Conservation (phyloP, 2,329 filamentous ascomycete genomes). For the Penicillium oxalicum region DNA sequence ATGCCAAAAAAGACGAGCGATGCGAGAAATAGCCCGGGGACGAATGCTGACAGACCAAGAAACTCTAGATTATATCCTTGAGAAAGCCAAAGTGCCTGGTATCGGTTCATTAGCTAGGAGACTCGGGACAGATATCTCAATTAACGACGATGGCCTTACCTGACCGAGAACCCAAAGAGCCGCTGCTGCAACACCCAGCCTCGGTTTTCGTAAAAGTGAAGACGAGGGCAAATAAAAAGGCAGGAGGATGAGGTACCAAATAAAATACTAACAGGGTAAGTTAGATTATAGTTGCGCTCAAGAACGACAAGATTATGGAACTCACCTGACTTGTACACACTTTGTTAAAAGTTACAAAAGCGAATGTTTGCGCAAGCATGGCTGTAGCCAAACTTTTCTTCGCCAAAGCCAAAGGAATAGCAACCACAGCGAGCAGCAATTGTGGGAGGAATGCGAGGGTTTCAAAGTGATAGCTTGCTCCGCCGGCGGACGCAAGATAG, state of each 20-base stretch:
- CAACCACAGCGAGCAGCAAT: slow-evolving; percentile 67
- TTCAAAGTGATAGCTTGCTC: slow-evolving; percentile 51
- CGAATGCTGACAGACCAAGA: slow-evolving; percentile 73
- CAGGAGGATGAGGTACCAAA: slow-evolving; percentile 94
- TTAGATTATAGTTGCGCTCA: background rate
- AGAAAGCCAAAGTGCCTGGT: slow-evolving; percentile 62
- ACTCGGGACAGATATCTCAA: background rate
- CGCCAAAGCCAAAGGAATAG: slow-evolving; percentile 69
- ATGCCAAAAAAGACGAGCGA: slow-evolving; percentile 74
- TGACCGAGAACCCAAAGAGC: slow-evolving; percentile 71
- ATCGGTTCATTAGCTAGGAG: background rate
- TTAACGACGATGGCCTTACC: slow-evolving; percentile 27
- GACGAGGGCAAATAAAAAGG: slow-evolving; percentile 84
- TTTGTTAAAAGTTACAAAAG: slow-evolving; percentile 97
- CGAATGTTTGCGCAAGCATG: slow-evolving; percentile 93
- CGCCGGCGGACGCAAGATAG: slow-evolving; percentile 70
- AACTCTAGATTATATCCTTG: slow-evolving; percentile 74
- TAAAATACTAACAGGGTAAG: slow-evolving; percentile 67
- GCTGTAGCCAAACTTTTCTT: slow-evolving; percentile 75
- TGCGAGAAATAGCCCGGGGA: slow-evolving; percentile 73
- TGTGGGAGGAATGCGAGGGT: slow-evolving; percentile 86
- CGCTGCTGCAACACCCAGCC: slow-evolving; percentile 60
- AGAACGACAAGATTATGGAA: background rate
- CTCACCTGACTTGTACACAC: slow-evolving; percentile 92
- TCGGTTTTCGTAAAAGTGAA: slow-evolving; percentile 57